These are phyloP conservation scores for Plasmodium chabaudi DNA, from an alignment of 169 alveolate genomes.

Conservation along the genomic window DNA sequence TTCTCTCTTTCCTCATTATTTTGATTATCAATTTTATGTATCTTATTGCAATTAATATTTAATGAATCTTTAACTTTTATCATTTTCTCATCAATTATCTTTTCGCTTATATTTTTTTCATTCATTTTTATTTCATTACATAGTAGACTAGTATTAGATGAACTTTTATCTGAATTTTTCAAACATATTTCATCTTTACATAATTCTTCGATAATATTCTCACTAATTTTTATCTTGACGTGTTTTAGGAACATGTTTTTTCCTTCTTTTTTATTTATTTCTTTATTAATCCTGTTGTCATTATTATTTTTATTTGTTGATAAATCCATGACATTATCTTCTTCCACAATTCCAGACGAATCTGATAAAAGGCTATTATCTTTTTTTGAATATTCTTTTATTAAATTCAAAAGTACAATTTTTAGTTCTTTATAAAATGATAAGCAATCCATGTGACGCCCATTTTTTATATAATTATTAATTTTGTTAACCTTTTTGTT, in stretches of 20 bases:
- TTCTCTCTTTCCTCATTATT: background rate
- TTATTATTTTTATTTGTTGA: background rate
- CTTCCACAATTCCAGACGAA: background rate
- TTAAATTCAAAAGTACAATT: constrained; percentile 4
- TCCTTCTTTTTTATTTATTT: constrained; percentile 2
- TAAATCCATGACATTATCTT: background rate
- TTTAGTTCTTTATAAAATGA: constrained; percentile 55
- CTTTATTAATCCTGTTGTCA: constrained; percentile 2
- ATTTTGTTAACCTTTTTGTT: constrained; percentile 61
- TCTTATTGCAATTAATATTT: constrained; percentile 2
- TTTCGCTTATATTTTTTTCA: background rate
- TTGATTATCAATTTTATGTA: background rate
- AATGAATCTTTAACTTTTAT: background rate
- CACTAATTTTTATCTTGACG: constrained; percentile 31
- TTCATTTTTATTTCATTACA: background rate
- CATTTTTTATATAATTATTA: constrained; percentile 30
- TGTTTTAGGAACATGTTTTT: constrained; percentile 9
- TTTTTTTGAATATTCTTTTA: constrained; percentile 20
- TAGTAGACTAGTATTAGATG: background rate
- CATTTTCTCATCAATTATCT: background rate
- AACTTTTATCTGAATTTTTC: background rate
- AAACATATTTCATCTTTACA: constrained; percentile 10
- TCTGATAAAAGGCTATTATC: constrained; percentile 9
- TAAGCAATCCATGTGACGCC: constrained; percentile 27
- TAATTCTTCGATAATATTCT: constrained; percentile 27